Evolutionary conservation across 2,329 filamentous ascomycete species (phyloP).

Genomic region (Monosporascus cannonballus): DNA sequence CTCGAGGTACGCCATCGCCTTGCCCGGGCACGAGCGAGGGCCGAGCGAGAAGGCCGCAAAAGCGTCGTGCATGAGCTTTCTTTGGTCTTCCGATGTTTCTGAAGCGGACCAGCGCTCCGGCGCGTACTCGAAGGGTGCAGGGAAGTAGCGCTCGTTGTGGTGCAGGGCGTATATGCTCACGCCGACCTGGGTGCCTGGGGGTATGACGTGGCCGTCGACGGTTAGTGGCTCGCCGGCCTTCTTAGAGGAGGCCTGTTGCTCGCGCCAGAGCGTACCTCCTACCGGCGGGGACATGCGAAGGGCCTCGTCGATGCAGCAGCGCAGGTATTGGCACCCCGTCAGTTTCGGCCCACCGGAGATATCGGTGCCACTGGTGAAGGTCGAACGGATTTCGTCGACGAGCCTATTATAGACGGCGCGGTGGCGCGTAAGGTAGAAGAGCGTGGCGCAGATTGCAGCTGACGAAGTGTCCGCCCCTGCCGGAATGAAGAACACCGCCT

Average conservation of each 20-base stretch:
- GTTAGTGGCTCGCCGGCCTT: not conserved
- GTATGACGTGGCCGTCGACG: not conserved
- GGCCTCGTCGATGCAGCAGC: not conserved
- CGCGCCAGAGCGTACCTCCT: not conserved
- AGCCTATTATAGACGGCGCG: not conserved
- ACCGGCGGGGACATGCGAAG: not conserved
- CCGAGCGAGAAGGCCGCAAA: conserved; percentile 3
- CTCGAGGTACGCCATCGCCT: conserved; percentile 4
- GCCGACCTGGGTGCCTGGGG: not conserved
- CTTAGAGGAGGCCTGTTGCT: not conserved
- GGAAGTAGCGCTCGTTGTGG: conserved; percentile 3
- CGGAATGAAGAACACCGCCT: not conserved
- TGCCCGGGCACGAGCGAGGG: not conserved
- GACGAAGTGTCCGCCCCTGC: not conserved
- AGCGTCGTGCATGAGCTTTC: not conserved
- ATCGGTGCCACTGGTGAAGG: not conserved
- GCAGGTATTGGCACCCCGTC: not conserved
- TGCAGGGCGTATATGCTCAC: conserved; percentile 3
- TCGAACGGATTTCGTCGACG: not conserved
- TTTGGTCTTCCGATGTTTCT: not conserved
- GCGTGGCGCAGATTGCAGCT: not conserved
- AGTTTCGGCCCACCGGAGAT: not conserved
- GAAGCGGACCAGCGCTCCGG: not conserved
- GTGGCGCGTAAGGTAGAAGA: not conserved
- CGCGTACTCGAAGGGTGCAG: not conserved